Percentiles rank a stretch among this genome's conserved stretches.
Conservation (phyloP, 2,329 filamentous ascomycete genomes). For the Tympanopsis confertula region DNA sequence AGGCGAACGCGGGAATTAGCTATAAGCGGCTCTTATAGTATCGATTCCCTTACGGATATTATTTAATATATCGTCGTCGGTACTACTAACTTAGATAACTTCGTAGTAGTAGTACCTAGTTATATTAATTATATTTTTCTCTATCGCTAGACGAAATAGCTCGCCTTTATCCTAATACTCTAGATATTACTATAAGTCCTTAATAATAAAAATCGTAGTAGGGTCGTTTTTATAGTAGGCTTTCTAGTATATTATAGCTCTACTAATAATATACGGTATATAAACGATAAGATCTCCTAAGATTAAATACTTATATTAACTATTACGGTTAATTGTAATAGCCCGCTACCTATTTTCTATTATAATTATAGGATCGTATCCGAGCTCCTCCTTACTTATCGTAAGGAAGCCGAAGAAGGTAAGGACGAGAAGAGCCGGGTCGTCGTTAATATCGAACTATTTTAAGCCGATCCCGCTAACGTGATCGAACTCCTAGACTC, state of each 20-base stretch:
- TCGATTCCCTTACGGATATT: no score
- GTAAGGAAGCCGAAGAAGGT: conserved; percentile 14
- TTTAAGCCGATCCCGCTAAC: conserved; percentile 19
- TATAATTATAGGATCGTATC: conserved; percentile 21
- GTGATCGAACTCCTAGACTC: conserved; percentile 21
- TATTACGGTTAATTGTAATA: conserved; percentile 17
- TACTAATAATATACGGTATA: conserved; percentile 13
- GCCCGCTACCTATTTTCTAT: conserved; percentile 11
- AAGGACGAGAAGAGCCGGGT: conserved; percentile 14
- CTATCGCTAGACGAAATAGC: conserved; percentile 15
- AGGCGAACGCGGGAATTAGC: no score
- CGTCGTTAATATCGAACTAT: conserved; percentile 21
- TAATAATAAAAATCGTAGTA: conserved; percentile 17
- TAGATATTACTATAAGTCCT: conserved; percentile 20
- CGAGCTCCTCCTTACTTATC: conserved; percentile 17
- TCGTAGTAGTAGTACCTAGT: conserved; percentile 16
- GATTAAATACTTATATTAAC: conserved; percentile 14
- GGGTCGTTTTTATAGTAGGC: conserved; percentile 15
- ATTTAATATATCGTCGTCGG: no score
- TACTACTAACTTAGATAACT: conserved; percentile 13
- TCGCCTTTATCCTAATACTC: conserved; percentile 19
- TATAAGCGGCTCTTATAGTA: no score
- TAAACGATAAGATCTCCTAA: conserved; percentile 13
- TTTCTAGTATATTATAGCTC: conserved; percentile 21
- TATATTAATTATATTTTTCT: conserved; percentile 14